Evolutionary conservation across 2,329 filamentous ascomycete species (phyloP).

Genomic region (Lachnellula arida): DNA sequence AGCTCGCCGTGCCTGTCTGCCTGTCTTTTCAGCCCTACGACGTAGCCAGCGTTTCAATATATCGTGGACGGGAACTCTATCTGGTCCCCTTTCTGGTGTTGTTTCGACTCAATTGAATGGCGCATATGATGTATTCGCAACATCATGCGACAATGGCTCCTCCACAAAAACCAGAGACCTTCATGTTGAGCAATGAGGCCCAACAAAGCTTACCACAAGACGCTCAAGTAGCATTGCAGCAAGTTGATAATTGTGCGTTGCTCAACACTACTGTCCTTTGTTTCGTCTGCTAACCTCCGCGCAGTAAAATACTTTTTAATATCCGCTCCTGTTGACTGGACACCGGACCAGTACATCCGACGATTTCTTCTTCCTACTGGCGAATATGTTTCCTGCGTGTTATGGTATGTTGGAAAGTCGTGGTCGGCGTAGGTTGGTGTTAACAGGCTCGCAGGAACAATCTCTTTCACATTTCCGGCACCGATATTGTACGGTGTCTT

Average conservation of each 20-base stretch:
- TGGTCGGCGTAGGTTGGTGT: slow-evolving; percentile 6
- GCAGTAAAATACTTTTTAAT: slow-evolving; percentile 99
- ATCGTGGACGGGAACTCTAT: slow-evolving; percentile 16
- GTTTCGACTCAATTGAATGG: slow-evolving; percentile 32
- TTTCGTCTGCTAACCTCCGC: slow-evolving; percentile 23
- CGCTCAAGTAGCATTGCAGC: slow-evolving; percentile 93
- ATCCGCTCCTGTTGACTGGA: slow-evolving; percentile 97
- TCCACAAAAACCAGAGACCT: slow-evolving; percentile 95
- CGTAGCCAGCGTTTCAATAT: slow-evolving; percentile 27
- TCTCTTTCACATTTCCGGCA: slow-evolving; percentile 98
- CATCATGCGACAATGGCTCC: slow-evolving; percentile 84
- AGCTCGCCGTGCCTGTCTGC: slow-evolving; percentile 8
- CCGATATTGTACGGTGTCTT: slow-evolving; percentile 95
- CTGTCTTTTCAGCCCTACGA: slow-evolving; percentile 17
- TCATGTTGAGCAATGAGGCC: slow-evolving; percentile 95
- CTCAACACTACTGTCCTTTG: background rate
- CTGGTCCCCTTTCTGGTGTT: slow-evolving; percentile 18
- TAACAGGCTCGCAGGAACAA: slow-evolving; percentile 66
- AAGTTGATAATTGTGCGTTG: slow-evolving; percentile 90
- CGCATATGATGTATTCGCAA: slow-evolving; percentile 61
- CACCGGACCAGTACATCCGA: slow-evolving; percentile 91
- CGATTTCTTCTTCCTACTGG: slow-evolving; percentile 93
- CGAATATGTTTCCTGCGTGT: slow-evolving; percentile 97
- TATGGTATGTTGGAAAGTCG: slow-evolving; percentile 58
- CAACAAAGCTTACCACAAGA: slow-evolving; percentile 95